Conservation (phyloP, 345 rosid genomes). For the Turritis glabra region DNA sequence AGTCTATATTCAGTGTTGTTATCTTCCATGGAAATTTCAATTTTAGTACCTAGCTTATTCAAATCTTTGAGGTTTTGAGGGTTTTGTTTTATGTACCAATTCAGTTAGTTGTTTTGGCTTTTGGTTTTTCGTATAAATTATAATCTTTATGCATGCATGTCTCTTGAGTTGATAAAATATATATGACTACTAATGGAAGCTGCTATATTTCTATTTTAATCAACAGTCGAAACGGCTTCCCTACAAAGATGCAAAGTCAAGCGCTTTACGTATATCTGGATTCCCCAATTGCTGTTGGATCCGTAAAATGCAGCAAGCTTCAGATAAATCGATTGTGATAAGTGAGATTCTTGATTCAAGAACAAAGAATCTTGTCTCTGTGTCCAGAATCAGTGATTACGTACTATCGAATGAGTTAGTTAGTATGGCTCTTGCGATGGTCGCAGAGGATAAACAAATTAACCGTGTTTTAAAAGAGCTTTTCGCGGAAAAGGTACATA, state of each 20-base stretch:
- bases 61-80: background rate
- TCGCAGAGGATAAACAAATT: conserved; percentile 92
- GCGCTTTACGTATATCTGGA: conserved; percentile 49
- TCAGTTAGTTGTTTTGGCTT: background rate
- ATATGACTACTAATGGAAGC: conserved; percentile 14
- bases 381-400: conserved; percentile 91
- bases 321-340: conserved; percentile 77
- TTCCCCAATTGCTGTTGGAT: conserved; percentile 91
- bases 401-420: conserved; percentile 88
- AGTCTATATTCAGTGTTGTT: background rate
- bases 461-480: conserved; percentile 91
- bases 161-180: background rate
- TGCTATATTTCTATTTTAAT: background rate
- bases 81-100: background rate
- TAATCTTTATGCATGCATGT: background rate
- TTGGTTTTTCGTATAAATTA: background rate
- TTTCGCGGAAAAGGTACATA: conserved; percentile 76
- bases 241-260: conserved; percentile 52
- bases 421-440: conserved; percentile 97
- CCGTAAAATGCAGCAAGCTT: conserved; percentile 92
- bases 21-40: background rate
- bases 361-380: conserved; percentile 90
- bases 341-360: conserved; percentile 94
- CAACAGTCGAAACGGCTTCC: conserved; percentile 89
- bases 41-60: background rate